Evolutionary conservation across 192 early-diverging fungal species (phyloP).

Genomic region (Coemansia sp.): DNA sequence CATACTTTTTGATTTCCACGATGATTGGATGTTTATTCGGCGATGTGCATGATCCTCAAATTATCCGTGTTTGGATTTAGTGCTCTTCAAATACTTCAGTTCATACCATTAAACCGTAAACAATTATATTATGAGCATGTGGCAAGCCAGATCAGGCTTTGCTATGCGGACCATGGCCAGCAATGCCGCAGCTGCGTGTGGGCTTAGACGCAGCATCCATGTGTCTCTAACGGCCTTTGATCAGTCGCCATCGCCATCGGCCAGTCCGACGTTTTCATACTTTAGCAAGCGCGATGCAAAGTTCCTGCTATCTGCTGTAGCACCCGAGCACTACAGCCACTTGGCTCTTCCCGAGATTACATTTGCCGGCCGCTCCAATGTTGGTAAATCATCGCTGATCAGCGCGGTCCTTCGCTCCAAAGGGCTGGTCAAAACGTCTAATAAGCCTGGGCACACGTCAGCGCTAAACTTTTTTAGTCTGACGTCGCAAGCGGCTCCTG

Average conservation of each 20-base stretch:
- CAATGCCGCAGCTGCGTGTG: not conserved
- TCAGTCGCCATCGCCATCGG: not conserved
- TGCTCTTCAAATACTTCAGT: not conserved
- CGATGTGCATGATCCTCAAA: not conserved
- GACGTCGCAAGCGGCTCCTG: conserved; percentile 20
- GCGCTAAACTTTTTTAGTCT: conserved; percentile 44
- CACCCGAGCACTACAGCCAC: conserved; percentile 23
- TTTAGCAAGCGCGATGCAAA: conserved; percentile 44
- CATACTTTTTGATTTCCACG: not conserved
- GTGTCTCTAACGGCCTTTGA: not conserved
- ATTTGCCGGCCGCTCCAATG: conserved; percentile 55
- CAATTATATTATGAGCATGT: not conserved
- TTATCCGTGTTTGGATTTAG: not conserved
- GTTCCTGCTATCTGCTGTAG: conserved; percentile 40
- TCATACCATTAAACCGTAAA: not conserved
- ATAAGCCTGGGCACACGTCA: conserved; percentile 50
- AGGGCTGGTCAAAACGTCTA: conserved; percentile 49
- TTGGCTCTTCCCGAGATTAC: conserved; percentile 40
- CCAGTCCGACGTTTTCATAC: conserved; percentile 6
- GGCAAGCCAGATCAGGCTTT: not conserved
- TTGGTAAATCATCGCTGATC: conserved; percentile 55
- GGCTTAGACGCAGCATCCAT: not conserved
- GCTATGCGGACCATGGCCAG: not conserved
- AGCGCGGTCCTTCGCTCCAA: conserved; percentile 40
- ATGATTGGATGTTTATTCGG: not conserved